Conservation (phyloP, 257 asterid genomes). For the Forsythia viridissima region DNA sequence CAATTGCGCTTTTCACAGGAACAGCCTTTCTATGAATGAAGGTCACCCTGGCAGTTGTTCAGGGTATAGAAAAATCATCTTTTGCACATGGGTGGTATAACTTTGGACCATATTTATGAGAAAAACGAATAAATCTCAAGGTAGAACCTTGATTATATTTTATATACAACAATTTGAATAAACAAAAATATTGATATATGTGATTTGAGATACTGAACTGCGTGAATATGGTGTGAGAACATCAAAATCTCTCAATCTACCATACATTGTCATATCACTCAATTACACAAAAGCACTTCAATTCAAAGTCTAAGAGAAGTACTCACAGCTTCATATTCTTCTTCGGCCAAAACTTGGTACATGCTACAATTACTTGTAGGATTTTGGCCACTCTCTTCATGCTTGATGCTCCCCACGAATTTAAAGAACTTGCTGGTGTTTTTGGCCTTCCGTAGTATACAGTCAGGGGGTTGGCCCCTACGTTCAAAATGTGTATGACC, state of each 20-base stretch:
- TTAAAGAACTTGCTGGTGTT: slow-evolving; percentile 91
- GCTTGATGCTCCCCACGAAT: slow-evolving; percentile 70
- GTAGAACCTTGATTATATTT: slow-evolving; percentile 5
- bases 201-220: slow-evolving; percentile 4
- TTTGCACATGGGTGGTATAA: not conserved
- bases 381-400: slow-evolving; percentile 60
- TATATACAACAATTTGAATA: not conserved
- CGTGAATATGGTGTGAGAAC: not conserved
- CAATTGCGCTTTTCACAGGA: not conserved
- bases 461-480: slow-evolving; percentile 97
- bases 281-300: slow-evolving; percentile 7
- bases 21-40: not conserved
- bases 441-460: slow-evolving; percentile 79
- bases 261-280: not conserved
- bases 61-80: not conserved
- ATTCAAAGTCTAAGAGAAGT: slow-evolving; percentile 22
- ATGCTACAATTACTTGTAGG: slow-evolving; percentile 55
- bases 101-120: not conserved
- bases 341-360: slow-evolving; percentile 79
- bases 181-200: not conserved
- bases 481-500: slow-evolving; percentile 30
- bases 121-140: not conserved
- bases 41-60: not conserved
- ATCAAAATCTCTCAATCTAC: not conserved
- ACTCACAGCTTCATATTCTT: slow-evolving; percentile 96